Base-by-base conservation (phyloP, 805 yeast genomes). In the Vanderwaltozyma polyspora region DNA sequence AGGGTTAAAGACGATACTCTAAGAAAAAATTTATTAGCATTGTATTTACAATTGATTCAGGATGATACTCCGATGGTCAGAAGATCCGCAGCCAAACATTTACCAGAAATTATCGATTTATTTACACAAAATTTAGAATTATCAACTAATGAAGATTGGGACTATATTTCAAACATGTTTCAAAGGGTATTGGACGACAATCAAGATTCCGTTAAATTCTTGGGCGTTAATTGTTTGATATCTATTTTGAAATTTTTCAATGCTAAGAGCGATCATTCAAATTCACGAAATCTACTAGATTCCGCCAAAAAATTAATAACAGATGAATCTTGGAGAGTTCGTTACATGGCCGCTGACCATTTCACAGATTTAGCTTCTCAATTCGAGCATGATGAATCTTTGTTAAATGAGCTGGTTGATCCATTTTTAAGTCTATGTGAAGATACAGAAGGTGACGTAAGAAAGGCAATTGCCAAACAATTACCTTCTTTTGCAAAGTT, bases 31-130 rank as follows among this genome's bases (percentile, higher is more conserved):
- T 65, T 91, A 40, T 66, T 86, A 42, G 67, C 70, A 28, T 60
- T 79, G 29, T 89, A 78, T 58, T 66, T 73, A 39, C 80, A 76
- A 45, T 66, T 91, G 46, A 72, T 82, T 33, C 73, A 71, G 43
- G 97, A 91, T 59, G 98, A 91, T 38, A 83, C 94, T n/a, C 98
- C 99, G 42, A 86, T 91, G 95, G 97, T 91, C 16, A 77, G 95
- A 60, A 79, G 96, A 55, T 80, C 95, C 9, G 93, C 96, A n/a
- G 96, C 94, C 6, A 74, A 74, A 28, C 74, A 80, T 51, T 69
- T 91, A 46, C 95, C 98, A 4, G 64, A 59, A 27, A 62, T 89
- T 37, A 74, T 89, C 43, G 74, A 77, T 44, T 62, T 73, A 34
- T 68, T 80, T 37, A 64, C 69, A 11, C 68, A 67, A 33, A 59